Percentiles rank a stretch among this genome's conserved stretches.
These are phyloP conservation scores for Arthrobotrys sinensis DNA, from an alignment of 2,329 filamentous ascomycete species.

Conservation along the genomic window DNA sequence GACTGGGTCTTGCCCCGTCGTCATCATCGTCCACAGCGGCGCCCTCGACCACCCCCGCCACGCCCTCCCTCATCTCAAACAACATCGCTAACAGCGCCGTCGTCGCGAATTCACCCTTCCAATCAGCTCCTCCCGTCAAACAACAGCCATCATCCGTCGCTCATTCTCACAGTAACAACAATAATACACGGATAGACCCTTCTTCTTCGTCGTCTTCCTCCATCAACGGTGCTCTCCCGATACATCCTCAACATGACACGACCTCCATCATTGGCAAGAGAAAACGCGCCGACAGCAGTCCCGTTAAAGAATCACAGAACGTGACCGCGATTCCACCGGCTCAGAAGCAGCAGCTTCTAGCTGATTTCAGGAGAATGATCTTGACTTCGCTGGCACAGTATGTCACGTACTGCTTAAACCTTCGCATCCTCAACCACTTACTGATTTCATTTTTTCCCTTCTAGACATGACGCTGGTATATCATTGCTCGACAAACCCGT, in stretches of 20 bases:
- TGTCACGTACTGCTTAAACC: neutral
- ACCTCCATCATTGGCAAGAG: slow-evolving; percentile 57
- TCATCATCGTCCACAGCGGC: slow-evolving; percentile 22
- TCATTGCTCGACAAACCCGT: slow-evolving; percentile 49
- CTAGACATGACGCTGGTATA: slow-evolving; percentile 41
- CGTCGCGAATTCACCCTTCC: slow-evolving; percentile 13
- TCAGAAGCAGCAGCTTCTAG: slow-evolving; percentile 44
- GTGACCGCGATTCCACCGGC: slow-evolving; percentile 26
- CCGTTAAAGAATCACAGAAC: slow-evolving; percentile 44
- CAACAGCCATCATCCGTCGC: slow-evolving; percentile 25
- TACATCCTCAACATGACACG: slow-evolving; percentile 39
- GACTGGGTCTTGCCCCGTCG: slow-evolving; percentile 39
- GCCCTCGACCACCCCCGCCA: slow-evolving; percentile 26
- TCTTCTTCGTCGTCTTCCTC: neutral
- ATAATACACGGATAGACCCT: slow-evolving; percentile 11
- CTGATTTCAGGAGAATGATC: slow-evolving; percentile 35
- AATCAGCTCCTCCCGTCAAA: slow-evolving; percentile 30
- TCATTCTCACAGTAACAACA: slow-evolving; percentile 2
- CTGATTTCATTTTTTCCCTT: slow-evolving; percentile 4
- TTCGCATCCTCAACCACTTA: neutral
- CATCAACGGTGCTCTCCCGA: slow-evolving; percentile 40
- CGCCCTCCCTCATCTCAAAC: slow-evolving; percentile 22
- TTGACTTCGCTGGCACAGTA: slow-evolving; percentile 42
- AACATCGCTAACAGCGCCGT: slow-evolving; percentile 9
- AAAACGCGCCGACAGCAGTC: slow-evolving; percentile 59